Base-by-base conservation (phyloP, 2,329 filamentous ascomycete genomes). In the Stagonosporopsis chrysanthemi region DNA sequence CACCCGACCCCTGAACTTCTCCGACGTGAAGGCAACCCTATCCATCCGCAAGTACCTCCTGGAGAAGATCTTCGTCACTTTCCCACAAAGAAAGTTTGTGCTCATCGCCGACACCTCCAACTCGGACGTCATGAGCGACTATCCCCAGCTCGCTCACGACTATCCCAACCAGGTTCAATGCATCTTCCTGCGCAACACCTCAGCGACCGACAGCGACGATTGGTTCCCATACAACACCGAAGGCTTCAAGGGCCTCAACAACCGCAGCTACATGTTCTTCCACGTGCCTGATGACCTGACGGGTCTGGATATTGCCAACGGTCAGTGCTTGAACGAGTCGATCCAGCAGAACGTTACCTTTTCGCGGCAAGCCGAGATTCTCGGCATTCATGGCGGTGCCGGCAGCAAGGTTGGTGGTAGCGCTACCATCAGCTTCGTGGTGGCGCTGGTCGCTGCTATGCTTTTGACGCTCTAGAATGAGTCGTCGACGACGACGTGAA, bases 201-300 rank as follows among this genome's bases (percentile, higher is more conserved):
- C 83, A 8, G 82, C 87, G 0, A 92, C 90, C 0, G 90, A 93
- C 63, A 63, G 75, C 0, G 81, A 80, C 1, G 86, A 91, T 73
- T 82, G 83, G 60, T 91, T 92, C 75, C 90, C 90, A 0, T 93
- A 93, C 75, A 83, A 92, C 67, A 93, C 90, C 0, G 80, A 80
- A 22, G 88, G 87, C 0, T 93, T 93, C 78, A 79, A 90, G 76
- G 83, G 79, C 2, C 71, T 93, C 40, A 83, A 88, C 47, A 84
- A 88, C 72, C 80, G 80, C 29, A 84, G 80, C 62, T 93, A 91
- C 78, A 92, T 93, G 90, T 93, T 94, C 78, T 93, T 94, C 81
- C 78, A 83, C 15, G 82, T 88, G 17, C 84, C 90, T 0, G 86
- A 92, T 72, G 90, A 93, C 65, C 75, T 93, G 35, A 81, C 68